Conservation (phyloP, 2,329 filamentous ascomycete species). For the Leptographium lundbergii region DNA sequence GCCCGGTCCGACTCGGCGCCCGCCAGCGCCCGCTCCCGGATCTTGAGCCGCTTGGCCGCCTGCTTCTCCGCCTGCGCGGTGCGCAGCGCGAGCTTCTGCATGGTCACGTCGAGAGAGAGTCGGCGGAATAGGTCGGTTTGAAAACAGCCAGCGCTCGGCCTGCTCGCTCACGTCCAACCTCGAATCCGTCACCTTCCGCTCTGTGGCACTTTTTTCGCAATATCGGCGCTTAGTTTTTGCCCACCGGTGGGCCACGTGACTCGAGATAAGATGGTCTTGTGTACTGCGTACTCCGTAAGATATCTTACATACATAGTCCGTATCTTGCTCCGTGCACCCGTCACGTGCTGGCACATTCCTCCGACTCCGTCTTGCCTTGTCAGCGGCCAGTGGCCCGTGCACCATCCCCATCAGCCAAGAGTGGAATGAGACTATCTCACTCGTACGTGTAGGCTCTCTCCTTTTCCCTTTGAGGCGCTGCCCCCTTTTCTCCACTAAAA, state of each 20-base stretch:
- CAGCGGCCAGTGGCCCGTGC: background rate
- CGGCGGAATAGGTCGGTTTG: too few relatives aligned
- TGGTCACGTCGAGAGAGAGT: slow-evolving; percentile 22
- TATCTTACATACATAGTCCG: too few relatives aligned
- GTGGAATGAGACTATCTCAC: background rate
- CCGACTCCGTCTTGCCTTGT: background rate
- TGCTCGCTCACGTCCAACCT: too few relatives aligned
- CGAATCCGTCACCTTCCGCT: too few relatives aligned
- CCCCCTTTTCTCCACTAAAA: slow-evolving; percentile 8
- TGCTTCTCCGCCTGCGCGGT: slow-evolving; percentile 55
- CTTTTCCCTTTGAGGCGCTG: background rate
- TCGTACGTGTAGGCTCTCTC: background rate
- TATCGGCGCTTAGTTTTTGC: too few relatives aligned
- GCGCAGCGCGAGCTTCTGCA: slow-evolving; percentile 61
- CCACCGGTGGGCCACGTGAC: too few relatives aligned
- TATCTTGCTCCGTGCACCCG: too few relatives aligned
- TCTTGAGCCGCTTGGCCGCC: slow-evolving; percentile 32
- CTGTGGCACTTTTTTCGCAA: too few relatives aligned
- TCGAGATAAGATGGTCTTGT: background rate
- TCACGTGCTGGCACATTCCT: too few relatives aligned
- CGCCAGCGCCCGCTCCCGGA: background rate
- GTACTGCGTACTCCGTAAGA: background rate
- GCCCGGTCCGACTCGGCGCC: background rate
- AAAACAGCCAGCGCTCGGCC: too few relatives aligned
- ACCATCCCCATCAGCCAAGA: background rate